phyloP scores from a whole-genome alignment of 768 basidiomycete genomes.

The Amanita phalloides region DNA sequence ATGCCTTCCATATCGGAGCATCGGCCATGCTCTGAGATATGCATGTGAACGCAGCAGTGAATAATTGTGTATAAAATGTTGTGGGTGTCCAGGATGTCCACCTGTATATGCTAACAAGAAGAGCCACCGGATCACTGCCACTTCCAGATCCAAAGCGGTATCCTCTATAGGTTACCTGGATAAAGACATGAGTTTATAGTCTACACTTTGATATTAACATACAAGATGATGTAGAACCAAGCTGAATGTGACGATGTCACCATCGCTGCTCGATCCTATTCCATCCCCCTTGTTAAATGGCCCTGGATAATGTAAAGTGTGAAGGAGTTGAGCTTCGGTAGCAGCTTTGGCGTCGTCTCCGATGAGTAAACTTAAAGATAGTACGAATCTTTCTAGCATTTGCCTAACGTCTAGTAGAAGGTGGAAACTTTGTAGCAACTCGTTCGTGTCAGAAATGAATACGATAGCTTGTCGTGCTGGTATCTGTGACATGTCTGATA shows the following conservation, averaged over 20 bases:
- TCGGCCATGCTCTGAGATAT: constrained; percentile 36
- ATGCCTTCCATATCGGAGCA: constrained; percentile 53
- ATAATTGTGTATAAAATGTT: constrained; percentile 58
- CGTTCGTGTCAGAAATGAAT: constrained; percentile 37
- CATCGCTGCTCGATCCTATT: constrained; percentile 46
- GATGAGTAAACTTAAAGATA: constrained; percentile 49
- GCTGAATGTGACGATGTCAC: constrained; percentile 55
- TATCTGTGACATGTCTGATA: constrained; percentile 51
- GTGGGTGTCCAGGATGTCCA: constrained; percentile 55
- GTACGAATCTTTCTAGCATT: constrained; percentile 45
- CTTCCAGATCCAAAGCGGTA: constrained; percentile 57
- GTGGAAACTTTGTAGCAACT: constrained; percentile 40
- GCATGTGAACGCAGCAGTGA: constrained; percentile 53
- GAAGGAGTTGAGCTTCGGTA: constrained; percentile 65
- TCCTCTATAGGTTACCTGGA: constrained; percentile 47
- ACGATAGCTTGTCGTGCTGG: constrained; percentile 49
- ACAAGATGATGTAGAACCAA: constrained; percentile 55
- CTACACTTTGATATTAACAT: constrained; percentile 12
- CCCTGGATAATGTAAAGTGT: constrained; percentile 40
- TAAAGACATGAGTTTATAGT: background rate
- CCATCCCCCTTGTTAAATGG: constrained; percentile 46
- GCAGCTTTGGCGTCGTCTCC: constrained; percentile 63
- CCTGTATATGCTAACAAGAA: constrained; percentile 46
- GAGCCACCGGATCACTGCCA: constrained; percentile 34
- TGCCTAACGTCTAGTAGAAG: constrained; percentile 43